Evolutionary conservation across 768 basidiomycete species (phyloP), one percentile per base, ranked within the genome.

Genomic region (Termitomyces sp.): DNA sequence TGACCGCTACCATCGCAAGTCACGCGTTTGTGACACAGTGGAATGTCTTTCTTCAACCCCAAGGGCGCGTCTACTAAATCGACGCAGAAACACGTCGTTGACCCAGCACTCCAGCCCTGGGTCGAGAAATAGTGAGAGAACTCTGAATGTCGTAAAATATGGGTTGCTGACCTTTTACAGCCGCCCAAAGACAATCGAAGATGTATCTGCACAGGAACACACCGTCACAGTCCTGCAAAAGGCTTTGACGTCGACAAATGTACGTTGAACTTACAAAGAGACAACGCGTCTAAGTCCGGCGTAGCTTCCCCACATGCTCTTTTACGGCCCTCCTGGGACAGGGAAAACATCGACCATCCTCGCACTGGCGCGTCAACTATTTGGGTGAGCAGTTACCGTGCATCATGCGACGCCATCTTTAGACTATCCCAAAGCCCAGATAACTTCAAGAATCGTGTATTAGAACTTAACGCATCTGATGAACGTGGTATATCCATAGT

Each of bases 261-360:
- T 97, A 69, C 8, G 74, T 48, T 22, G 3, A 59, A 3, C 7
- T 2, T 7, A 38, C 54, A n/a, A 32, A 22, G 32, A 12, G 2
- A 49, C 33, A 9, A 13, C 12, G 38, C 18, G 5, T 59, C 48
- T 56, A 18, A 66, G 20, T 53, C 15, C 7, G 24, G n/a, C 40
- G 11, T 71, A 99, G 97, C 82, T 99, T 55, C 96, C 97, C 6
- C 97, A 99, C 70, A 98, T 98, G 96, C 79, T 99, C 51, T 99
- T 99, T 80, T 99, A 99, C 67, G 97, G 97, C 1, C 97, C 97
- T 35, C 97, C 97, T 16, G 97, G 97, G 36, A 98, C 96, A 13
- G 97, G 97, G 45, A 99, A 99, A 75, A 99, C 97, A 13, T 96
- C 94, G 45, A 98, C 97, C 1, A 98, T 99, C 66, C 86, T 99